These are phyloP conservation scores for Fusarium nygamai DNA, from an alignment of 2,329 filamentous ascomycete genomes.

Conservation along the genomic window DNA sequence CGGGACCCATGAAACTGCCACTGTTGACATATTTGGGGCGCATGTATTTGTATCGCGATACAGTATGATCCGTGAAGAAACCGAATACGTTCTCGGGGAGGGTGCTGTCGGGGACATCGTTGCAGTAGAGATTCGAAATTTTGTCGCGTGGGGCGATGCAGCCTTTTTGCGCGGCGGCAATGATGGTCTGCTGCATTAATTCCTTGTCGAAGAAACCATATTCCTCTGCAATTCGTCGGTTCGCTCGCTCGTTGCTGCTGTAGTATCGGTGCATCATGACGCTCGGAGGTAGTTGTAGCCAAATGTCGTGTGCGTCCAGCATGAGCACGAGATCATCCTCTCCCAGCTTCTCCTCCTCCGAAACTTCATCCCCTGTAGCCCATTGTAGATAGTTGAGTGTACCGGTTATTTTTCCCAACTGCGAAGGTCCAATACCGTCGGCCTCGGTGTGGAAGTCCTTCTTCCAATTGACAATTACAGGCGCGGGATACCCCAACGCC, in stretches of 20 bases:
- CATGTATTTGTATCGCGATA: conserved; percentile 29
- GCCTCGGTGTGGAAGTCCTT: conserved; percentile 38
- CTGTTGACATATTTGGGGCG: conserved; percentile 47
- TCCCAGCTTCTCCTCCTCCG: conserved; percentile 27
- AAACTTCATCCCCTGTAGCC: conserved; percentile 21
- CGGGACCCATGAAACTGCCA: conserved; percentile 45
- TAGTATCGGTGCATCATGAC: conserved; percentile 44
- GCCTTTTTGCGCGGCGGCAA: conserved; percentile 39
- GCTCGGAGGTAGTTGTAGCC: conserved; percentile 45
- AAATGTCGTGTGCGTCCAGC: conserved; percentile 47
- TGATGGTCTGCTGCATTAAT: conserved; percentile 39
- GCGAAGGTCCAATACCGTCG: conserved; percentile 40
- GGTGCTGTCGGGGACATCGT: conserved; percentile 37
- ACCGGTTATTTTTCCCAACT: conserved; percentile 45
- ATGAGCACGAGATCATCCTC: conserved; percentile 45
- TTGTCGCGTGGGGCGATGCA: conserved; percentile 38
- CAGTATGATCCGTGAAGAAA: conserved; percentile 33
- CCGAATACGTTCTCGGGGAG: conserved; percentile 37
- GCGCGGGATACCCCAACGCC: conserved; percentile 44
- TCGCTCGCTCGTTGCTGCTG: conserved; percentile 34
- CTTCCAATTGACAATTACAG: conserved; percentile 47
- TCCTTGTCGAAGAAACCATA: conserved; percentile 30
- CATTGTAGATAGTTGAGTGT: conserved; percentile 43
- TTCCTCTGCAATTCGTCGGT: conserved; percentile 29
- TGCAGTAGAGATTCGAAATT: conserved; percentile 40